A percentile compares a stretch with the other conserved stretches of the same genome.
Evolutionary conservation across 306 rosid species (phyloP).

Genomic region (Castanea sativa): DNA sequence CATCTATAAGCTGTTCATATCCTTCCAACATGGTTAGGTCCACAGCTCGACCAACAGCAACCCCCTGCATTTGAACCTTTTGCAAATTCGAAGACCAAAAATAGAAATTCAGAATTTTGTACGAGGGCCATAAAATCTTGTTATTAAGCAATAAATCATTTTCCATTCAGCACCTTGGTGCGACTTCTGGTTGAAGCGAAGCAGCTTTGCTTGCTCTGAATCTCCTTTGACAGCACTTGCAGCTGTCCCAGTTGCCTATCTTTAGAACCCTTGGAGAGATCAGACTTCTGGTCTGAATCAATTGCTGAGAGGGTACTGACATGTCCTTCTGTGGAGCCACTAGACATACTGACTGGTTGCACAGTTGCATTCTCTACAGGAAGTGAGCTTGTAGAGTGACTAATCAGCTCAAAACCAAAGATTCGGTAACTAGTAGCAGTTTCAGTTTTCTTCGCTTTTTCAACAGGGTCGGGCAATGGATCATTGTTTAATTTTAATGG

Average conservation of each 20-base stretch:
- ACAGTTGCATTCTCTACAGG: conserved; percentile 34
- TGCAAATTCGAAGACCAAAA: conserved; percentile 20
- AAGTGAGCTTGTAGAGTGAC: conserved; percentile 36
- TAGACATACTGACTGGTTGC: conserved; percentile 21
- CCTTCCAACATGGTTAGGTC: conserved; percentile 81
- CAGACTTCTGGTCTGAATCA: conserved; percentile 53
- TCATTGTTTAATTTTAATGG: conserved; percentile 40
- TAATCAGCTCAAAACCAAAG: conserved; percentile 71
- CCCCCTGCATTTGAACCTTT: conserved; percentile 97
- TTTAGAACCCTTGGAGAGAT: conserved; percentile 45
- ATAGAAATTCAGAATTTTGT: conserved; percentile 27
- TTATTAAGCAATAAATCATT: neutral
- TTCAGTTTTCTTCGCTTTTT: conserved; percentile 64
- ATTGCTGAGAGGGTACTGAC: conserved; percentile 37
- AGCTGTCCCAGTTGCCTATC: conserved; percentile 46
- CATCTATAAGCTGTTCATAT: conserved; percentile 70
- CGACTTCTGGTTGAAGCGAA: conserved; percentile 63
- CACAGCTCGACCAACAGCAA: conserved; percentile 95
- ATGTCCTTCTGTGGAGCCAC: conserved; percentile 39
- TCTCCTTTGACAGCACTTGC: conserved; percentile 48
- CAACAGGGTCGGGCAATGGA: conserved; percentile 40
- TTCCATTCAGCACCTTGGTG: conserved; percentile 59
- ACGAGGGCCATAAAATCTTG: neutral
- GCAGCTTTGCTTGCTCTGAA: conserved; percentile 59
- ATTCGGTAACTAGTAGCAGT: conserved; percentile 52